These are phyloP conservation scores for Botrytis hyacinthi DNA, from an alignment of 2,329 filamentous ascomycete genomes.

Conservation along the genomic window DNA sequence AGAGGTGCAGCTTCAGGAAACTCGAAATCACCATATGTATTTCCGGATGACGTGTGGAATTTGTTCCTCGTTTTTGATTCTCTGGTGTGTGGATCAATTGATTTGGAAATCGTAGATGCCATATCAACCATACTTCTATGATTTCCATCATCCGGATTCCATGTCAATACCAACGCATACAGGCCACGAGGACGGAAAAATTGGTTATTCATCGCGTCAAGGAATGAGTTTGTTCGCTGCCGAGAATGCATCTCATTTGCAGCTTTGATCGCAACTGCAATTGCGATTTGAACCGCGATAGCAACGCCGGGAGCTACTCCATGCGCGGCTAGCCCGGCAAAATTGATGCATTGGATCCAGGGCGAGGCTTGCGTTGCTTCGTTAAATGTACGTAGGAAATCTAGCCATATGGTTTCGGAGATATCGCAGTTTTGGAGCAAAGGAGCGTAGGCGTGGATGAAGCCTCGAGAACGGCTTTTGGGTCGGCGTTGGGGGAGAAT, in stretches of 20 bases:
- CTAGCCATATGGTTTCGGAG: background rate
- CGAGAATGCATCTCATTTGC: constrained; percentile 40
- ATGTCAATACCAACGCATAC: constrained; percentile 54
- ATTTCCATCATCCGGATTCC: constrained; percentile 43
- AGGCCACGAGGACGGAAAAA: constrained; percentile 57
- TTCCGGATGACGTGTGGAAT: constrained; percentile 35
- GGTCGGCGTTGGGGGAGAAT: background rate
- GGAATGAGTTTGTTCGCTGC: constrained; percentile 47
- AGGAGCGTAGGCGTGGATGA: background rate
- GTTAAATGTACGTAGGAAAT: background rate
- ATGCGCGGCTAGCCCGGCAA: background rate
- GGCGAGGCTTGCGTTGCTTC: background rate
- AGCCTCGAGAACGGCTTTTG: background rate
- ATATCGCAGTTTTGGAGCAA: background rate
- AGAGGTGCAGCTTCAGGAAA: constrained; percentile 43
- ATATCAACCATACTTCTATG: constrained; percentile 36
- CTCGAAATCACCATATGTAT: constrained; percentile 41
- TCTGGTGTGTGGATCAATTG: constrained; percentile 30
- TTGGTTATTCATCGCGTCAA: constrained; percentile 54
- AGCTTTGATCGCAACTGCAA: constrained; percentile 44
- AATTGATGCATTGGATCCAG: background rate
- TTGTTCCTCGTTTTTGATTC: constrained; percentile 14
- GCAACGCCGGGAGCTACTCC: background rate
- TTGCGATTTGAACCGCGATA: constrained; percentile 39
- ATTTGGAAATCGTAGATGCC: constrained; percentile 38